Conservation (phyloP, 1,139 yeast genomes). For the Geotrichum siamense region DNA sequence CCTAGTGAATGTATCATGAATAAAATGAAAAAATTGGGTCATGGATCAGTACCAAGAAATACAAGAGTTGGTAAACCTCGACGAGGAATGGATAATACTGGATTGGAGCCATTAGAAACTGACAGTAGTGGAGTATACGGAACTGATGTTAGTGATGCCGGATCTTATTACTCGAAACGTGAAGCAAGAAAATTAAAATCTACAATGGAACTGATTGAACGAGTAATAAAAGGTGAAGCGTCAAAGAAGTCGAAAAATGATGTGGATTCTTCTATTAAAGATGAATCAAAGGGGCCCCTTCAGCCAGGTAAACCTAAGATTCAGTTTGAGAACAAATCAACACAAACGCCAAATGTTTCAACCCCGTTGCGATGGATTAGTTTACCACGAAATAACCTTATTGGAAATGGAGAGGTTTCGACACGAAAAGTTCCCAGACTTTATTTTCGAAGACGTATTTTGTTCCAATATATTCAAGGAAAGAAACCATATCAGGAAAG, state of each 20-base stretch:
- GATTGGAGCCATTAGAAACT: conserved; percentile 4
- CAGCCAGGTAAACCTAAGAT: not conserved
- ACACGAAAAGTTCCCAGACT: not conserved
- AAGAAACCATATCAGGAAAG: conserved; percentile 10
- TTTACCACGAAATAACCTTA: not conserved
- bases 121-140: conserved; percentile 10
- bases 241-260: conserved; percentile 8
- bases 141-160: conserved; percentile 14
- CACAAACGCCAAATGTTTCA: conserved; percentile 10
- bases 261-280: not conserved
- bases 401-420: not conserved
- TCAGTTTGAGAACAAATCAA: conserved; percentile 6
- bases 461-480: conserved; percentile 14
- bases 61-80: conserved; percentile 19
- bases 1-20: conserved; percentile 25
- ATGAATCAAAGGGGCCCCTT: not conserved
- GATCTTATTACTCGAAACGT: conserved; percentile 24
- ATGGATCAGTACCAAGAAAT: conserved; percentile 18
- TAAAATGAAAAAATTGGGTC: conserved; percentile 23
- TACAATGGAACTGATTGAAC: conserved; percentile 27
- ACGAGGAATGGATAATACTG: conserved; percentile 12
- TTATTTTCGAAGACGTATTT: conserved; percentile 4
- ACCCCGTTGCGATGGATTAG: conserved; percentile 9
- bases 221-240: conserved; percentile 20
- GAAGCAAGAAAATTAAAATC: conserved; percentile 29